phyloP scores from a whole-genome alignment of 2,329 filamentous ascomycete species.

The Monosporascus sp. region DNA sequence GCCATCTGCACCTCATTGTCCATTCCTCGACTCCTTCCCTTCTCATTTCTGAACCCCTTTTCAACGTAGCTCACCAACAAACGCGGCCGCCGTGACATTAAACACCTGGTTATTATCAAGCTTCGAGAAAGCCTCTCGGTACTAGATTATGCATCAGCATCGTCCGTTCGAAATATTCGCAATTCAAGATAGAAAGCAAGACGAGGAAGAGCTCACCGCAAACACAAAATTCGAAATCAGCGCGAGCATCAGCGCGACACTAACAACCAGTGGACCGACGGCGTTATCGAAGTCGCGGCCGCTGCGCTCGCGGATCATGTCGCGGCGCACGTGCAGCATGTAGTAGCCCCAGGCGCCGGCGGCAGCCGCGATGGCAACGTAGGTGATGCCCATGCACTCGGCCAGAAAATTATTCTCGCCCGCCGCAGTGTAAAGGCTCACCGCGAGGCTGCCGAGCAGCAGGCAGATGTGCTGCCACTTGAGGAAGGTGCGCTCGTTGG shows the following conservation, averaged over 20 bases:
- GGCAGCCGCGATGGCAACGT: constrained; percentile 76
- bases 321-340: constrained; percentile 70
- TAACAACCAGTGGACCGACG: constrained; percentile 78
- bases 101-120: constrained; percentile 9
- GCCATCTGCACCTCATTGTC: too few relatives aligned
- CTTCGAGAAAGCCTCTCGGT: constrained; percentile 24
- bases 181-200: not conserved
- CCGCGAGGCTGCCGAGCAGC: constrained; percentile 74
- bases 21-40: too few relatives aligned
- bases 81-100: constrained; percentile 17
- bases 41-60: not conserved
- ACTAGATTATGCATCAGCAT: constrained; percentile 27
- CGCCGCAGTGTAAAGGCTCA: constrained; percentile 86
- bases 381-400: constrained; percentile 72
- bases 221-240: constrained; percentile 85
- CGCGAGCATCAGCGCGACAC: constrained; percentile 70
- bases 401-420: constrained; percentile 68
- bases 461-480: constrained; percentile 98
- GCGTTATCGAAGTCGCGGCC: constrained; percentile 92
- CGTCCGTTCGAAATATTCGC: constrained; percentile 17
- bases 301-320: constrained; percentile 78
- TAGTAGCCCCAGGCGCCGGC: constrained; percentile 82
- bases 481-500: constrained; percentile 95
- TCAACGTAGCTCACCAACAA: constrained; percentile 17
- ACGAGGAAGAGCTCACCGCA: constrained; percentile 51